Percentiles rank a stretch among this genome's conserved stretches.
Evolutionary conservation across 176 grass and related monocot genomes (phyloP).

Genomic region (Ensete ventricosum): DNA sequence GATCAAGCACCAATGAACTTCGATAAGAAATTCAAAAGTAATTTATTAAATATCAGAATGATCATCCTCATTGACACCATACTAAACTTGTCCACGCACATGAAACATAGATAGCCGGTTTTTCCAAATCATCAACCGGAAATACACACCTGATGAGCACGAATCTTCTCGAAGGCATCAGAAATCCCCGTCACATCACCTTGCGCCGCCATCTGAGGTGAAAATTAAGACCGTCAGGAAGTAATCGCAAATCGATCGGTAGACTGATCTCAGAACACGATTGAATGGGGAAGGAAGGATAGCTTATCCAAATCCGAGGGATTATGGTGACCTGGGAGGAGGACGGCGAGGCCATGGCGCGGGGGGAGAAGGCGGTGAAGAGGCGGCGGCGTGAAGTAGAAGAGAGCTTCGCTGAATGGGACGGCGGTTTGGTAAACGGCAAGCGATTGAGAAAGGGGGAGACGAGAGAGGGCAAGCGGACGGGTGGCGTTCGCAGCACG

Average conservation of each 20-base stretch:
- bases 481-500: neutral
- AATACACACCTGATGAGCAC: constrained; percentile 57
- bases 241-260: neutral
- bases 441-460: neutral
- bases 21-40: too few relatives aligned
- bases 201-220: constrained; percentile 39
- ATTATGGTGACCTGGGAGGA: constrained; percentile 8
- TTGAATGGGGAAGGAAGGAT: neutral
- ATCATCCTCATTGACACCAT: too few relatives aligned
- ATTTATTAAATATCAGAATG: too few relatives aligned
- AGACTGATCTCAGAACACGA: neutral
- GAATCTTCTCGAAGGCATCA: constrained; percentile 68
- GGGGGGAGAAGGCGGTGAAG: neutral
- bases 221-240: neutral
- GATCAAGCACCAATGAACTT: too few relatives aligned
- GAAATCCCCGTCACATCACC: constrained; percentile 30
- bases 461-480: neutral
- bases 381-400: neutral
- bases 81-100: neutral
- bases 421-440: neutral
- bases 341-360: constrained; percentile 6
- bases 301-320: neutral
- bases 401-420: neutral
- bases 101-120: neutral
- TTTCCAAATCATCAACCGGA: neutral